Evolutionary conservation across 495 filamentous ascomycete genomes (phyloP), one percentile per base, ranked within the genome.

Genomic region (Penicillium salamii): DNA sequence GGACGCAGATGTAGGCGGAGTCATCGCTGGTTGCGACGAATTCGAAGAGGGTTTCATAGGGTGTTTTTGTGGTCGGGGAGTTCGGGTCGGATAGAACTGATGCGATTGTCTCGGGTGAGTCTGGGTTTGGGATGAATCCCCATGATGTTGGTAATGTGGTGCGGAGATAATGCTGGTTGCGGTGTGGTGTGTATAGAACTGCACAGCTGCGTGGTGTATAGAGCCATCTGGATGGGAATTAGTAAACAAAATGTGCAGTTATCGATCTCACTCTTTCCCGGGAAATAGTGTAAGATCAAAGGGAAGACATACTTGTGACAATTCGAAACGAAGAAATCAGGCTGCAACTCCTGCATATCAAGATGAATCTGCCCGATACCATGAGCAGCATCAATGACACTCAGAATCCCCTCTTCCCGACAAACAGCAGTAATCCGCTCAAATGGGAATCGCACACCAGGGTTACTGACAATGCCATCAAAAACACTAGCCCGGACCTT

Each of bases 321-420:
- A 61, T 96, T 96, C 18, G 75, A 82, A 7, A 89, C 78, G 52
- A 95, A 84, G 66, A 96, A 97, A 53, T 97, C 91, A 0, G 88
- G 83, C 29, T 84, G 74, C n/a, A 89, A 63, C 18, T 53, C 61
- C 0, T 56, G 56, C 17, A 96, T 69, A 54, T 91, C 77, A 13
- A 97, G 67, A 2, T 71, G 71, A 15, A 96, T 77, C 46, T 91
- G 84, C 1, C 91, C 91, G 26, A 95, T 70, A 4, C 87, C 86
- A 62, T 96, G 90, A 3, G 90, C 90, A 3, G 76, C 90, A 58
- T 96, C 90, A n/a, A 96, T 68, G 17, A 85, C 61, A 55, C 76
- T 81, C 58, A 83, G 64, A 0, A 93, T 71, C 0, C 78, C 81
- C 17, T 82, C 67, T 44, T 81, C 75, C n/a, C 72, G 74, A 57